Evolutionary conservation across 2,329 filamentous ascomycete species (phyloP).

Genomic region (Hypoxylon sp.): DNA sequence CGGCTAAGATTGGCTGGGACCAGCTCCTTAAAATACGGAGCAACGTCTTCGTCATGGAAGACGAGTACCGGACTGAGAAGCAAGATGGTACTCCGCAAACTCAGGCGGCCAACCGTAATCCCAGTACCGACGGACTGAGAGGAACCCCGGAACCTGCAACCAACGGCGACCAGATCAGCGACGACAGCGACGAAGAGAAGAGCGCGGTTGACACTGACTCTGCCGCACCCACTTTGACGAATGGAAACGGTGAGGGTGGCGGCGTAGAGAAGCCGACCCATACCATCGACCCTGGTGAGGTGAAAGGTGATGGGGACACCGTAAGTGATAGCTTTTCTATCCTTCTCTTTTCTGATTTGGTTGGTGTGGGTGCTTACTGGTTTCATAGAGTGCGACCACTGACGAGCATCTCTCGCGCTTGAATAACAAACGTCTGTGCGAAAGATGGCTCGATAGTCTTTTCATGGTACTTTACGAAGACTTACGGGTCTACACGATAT

Average conservation of each 20-base stretch:
- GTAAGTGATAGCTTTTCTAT: slow-evolving; percentile 16
- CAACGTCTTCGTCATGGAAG: slow-evolving; percentile 99
- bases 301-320: slow-evolving; percentile 69
- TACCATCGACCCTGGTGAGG: slow-evolving; percentile 77
- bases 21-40: slow-evolving; percentile 93
- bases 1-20: slow-evolving; percentile 96
- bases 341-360: not conserved
- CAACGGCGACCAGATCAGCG: slow-evolving; percentile 53
- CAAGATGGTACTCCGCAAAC: slow-evolving; percentile 62
- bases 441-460: slow-evolving; percentile 96
- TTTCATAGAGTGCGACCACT: slow-evolving; percentile 63
- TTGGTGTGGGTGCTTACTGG: slow-evolving; percentile 30
- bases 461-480: slow-evolving; percentile 99
- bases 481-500: slow-evolving; percentile 97
- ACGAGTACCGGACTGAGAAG: slow-evolving; percentile 93
- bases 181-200: slow-evolving; percentile 48
- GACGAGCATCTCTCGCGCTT: slow-evolving; percentile 85
- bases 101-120: slow-evolving; percentile 67
- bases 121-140: slow-evolving; percentile 80
- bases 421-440: slow-evolving; percentile 95
- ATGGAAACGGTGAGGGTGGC: slow-evolving; percentile 49
- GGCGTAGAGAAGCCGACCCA: slow-evolving; percentile 80
- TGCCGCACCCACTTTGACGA: slow-evolving; percentile 48
- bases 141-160: slow-evolving; percentile 70
- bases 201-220: slow-evolving; percentile 44